phyloP scores from a whole-genome alignment of 495 filamentous ascomycete species.

The Parathielavia hyrcaniae region DNA sequence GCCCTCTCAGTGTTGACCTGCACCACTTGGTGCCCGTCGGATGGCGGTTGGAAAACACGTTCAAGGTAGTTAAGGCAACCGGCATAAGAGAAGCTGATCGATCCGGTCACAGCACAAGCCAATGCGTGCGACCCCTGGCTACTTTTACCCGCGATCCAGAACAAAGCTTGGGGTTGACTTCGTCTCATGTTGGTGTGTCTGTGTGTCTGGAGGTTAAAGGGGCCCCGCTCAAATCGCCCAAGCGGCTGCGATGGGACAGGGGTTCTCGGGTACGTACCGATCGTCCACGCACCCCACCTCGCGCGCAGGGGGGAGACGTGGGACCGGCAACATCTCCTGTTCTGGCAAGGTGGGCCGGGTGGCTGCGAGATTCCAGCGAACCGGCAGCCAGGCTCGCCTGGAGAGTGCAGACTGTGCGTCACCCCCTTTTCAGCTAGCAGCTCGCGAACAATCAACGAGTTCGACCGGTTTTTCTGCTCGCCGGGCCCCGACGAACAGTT shows the following conservation, averaged over 20 bases:
- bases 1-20: background rate
- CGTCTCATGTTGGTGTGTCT: conserved; percentile 41
- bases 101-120: conserved; percentile 46
- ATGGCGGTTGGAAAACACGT: conserved; percentile 23
- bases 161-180: conserved; percentile 36
- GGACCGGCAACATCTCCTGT: conserved; percentile 29
- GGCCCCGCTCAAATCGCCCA: conserved; percentile 30
- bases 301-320: conserved; percentile 22
- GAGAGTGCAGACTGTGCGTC: conserved; percentile 17
- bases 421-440: conserved; percentile 16
- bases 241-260: conserved; percentile 27
- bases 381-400: conserved; percentile 18
- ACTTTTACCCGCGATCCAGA: conserved; percentile 33
- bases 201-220: conserved; percentile 30
- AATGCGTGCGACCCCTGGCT: conserved; percentile 25
- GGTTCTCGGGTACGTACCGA: conserved; percentile 20
- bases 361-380: conserved; percentile 23
- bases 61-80: conserved; percentile 31
- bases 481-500: background rate
- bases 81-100: conserved; percentile 46
- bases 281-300: conserved; percentile 9
- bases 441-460: conserved; percentile 22
- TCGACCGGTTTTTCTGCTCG: conserved; percentile 1
- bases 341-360: conserved; percentile 27
- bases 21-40: conserved; percentile 21